A percentile compares a stretch with the other conserved stretches of the same genome.
phyloP scores from a whole-genome alignment of 176 grass and related monocot species.

The Rhynchospora tenuis region DNA sequence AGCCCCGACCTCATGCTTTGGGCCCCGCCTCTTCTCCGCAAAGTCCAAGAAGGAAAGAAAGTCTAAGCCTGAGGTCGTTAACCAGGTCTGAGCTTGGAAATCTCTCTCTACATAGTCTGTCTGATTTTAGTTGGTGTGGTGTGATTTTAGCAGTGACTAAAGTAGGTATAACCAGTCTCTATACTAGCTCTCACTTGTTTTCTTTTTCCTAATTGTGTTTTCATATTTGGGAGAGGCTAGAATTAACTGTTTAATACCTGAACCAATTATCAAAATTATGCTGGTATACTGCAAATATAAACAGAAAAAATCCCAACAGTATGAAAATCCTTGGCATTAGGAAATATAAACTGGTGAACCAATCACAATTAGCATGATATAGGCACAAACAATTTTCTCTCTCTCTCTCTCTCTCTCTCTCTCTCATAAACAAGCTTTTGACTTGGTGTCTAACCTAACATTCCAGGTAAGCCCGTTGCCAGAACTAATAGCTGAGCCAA shows the following conservation, averaged over 20 bases:
- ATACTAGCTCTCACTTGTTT: too few species aligned
- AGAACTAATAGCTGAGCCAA: constrained; percentile 83
- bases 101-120: not conserved
- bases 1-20: constrained; percentile 68
- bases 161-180: not conserved
- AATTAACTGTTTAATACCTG: not conserved
- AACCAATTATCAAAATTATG: not conserved
- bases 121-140: not conserved
- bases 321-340: not conserved
- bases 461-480: constrained; percentile 47
- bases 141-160: not conserved
- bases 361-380: not conserved
- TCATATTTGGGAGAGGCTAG: not conserved
- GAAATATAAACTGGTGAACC: not conserved
- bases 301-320: not conserved
- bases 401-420: not conserved
- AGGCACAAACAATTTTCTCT: not conserved
- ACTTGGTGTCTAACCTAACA: not conserved
- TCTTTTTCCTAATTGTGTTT: not conserved
- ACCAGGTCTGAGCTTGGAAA: constrained; percentile 37
- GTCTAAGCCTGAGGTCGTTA: constrained; percentile 64
- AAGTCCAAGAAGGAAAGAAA: constrained; percentile 75
- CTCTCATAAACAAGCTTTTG: not conserved
- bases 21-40: constrained; percentile 61
- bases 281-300: not conserved